Evolutionary conservation across 2,329 filamentous ascomycete genomes (phyloP).

Genomic region (Penicillium sp.): DNA sequence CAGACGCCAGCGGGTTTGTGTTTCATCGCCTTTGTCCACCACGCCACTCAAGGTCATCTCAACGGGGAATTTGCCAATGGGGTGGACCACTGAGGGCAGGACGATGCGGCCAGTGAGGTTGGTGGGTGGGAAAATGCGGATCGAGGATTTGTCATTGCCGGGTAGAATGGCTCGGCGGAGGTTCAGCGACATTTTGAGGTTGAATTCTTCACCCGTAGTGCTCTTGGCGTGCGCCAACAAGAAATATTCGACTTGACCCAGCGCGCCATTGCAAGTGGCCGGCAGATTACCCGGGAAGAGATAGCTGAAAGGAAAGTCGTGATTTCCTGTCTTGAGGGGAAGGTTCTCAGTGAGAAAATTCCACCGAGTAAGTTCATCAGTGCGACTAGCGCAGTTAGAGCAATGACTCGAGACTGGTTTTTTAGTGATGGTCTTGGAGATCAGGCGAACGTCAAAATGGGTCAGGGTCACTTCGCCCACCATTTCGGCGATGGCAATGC

Average conservation of each 20-base stretch:
- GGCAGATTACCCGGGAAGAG: constrained; percentile 81
- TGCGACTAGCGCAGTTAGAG: constrained; percentile 64
- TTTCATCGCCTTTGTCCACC: constrained; percentile 61
- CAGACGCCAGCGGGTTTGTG: constrained; percentile 77
- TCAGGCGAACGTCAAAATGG: constrained; percentile 65
- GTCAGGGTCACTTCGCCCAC: constrained; percentile 59
- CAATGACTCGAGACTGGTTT: constrained; percentile 77
- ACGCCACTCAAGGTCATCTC: constrained; percentile 81
- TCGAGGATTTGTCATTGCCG: constrained; percentile 76
- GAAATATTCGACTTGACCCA: constrained; percentile 71
- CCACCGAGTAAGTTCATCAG: constrained; percentile 72
- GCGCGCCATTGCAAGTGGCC: constrained; percentile 66
- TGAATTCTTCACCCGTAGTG: constrained; percentile 56
- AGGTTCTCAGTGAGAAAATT: constrained; percentile 59
- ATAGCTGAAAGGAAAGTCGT: constrained; percentile 84
- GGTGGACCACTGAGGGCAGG: constrained; percentile 76
- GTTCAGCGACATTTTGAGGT: constrained; percentile 61
- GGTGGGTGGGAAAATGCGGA: constrained; percentile 93
- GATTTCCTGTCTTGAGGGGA: constrained; percentile 49
- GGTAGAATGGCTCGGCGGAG: constrained; percentile 75
- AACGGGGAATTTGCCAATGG: constrained; percentile 74
- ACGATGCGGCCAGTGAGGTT: constrained; percentile 83
- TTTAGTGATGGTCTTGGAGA: constrained; percentile 67
- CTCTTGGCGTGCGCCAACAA: constrained; percentile 63
- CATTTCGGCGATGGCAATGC: constrained; percentile 62